Evolutionary conservation across 495 filamentous ascomycete genomes (phyloP).

Genomic region (Hypoxylon rickii): DNA sequence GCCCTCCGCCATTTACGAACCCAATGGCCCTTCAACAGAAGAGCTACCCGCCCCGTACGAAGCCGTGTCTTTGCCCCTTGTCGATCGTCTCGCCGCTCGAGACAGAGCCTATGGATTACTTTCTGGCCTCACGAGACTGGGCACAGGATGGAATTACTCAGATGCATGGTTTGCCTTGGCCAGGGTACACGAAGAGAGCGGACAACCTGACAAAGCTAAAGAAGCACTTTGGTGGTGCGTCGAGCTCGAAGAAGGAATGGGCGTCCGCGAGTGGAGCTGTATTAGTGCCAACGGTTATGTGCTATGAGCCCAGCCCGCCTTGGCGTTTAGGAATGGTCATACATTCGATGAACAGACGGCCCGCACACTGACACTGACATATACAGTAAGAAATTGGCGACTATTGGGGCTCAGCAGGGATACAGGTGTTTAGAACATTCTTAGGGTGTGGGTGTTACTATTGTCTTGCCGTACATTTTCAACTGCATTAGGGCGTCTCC

Average conservation of each 20-base stretch:
- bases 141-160: slow-evolving; percentile 88
- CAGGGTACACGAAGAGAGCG: slow-evolving; percentile 79
- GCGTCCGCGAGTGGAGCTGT: slow-evolving; percentile 62
- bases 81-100: slow-evolving; percentile 79
- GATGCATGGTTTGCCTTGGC: slow-evolving; percentile 94
- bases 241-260: slow-evolving; percentile 69
- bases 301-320: slow-evolving; percentile 42
- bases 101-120: slow-evolving; percentile 87
- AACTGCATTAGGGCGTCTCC: slow-evolving; percentile 13
- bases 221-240: slow-evolving; percentile 77
- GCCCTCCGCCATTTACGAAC: slow-evolving; percentile 1
- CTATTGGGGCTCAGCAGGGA: slow-evolving; percentile 11
- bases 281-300: slow-evolving; percentile 63
- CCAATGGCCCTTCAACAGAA: slow-evolving; percentile 23
- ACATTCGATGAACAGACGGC: background rate
- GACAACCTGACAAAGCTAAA: slow-evolving; percentile 82
- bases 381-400: slow-evolving; percentile 20
- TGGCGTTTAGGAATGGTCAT: background rate
- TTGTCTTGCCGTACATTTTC: slow-evolving; percentile 9
- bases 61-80: slow-evolving; percentile 60
- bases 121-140: slow-evolving; percentile 77
- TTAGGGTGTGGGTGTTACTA: slow-evolving; percentile 16
- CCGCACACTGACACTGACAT: too few species aligned
- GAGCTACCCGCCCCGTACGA: slow-evolving; percentile 51
- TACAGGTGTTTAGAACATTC: slow-evolving; percentile 8